Conservation (phyloP, 2,329 filamentous ascomycete genomes). For the Ophiostoma himal-ulmi region DNA sequence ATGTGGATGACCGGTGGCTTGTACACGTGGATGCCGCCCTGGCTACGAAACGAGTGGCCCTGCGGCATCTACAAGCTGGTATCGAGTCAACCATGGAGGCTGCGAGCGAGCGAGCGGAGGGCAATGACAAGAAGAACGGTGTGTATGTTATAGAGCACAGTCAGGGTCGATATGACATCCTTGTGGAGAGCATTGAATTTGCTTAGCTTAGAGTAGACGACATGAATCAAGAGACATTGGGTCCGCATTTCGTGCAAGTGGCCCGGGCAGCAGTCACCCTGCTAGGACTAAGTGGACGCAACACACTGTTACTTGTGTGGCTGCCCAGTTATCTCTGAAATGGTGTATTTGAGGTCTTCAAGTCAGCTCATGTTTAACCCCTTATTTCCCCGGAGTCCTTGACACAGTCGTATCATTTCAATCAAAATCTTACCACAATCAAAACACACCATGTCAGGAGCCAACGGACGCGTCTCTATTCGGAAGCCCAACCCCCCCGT, state of each 20-base stretch:
- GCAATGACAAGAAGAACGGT: slow-evolving; percentile 37
- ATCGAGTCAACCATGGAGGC: slow-evolving; percentile 37
- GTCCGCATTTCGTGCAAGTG: too few relatives aligned
- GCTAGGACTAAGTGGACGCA: too few relatives aligned
- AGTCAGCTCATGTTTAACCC: too few relatives aligned
- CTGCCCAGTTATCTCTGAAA: too few relatives aligned
- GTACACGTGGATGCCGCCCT: background rate
- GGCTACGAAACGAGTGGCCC: background rate
- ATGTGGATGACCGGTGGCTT: background rate
- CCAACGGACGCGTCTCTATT: slow-evolving; percentile 18
- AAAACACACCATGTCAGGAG: background rate
- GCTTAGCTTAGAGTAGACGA: background rate
- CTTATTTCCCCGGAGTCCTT: too few relatives aligned
- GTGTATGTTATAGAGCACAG: background rate
- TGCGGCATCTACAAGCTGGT: slow-evolving; percentile 36
- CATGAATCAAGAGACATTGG: too few relatives aligned
- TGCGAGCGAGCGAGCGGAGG: slow-evolving; percentile 35
- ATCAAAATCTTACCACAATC: too few relatives aligned
- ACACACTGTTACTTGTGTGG: too few relatives aligned
- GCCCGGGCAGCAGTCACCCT: too few relatives aligned
- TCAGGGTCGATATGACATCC: background rate
- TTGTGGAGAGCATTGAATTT: slow-evolving; percentile 14
- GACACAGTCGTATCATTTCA: too few relatives aligned
- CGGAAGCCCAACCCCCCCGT: slow-evolving; percentile 23
- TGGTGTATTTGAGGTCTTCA: too few relatives aligned